Evolutionary conservation across 192 early-diverging fungal genomes (phyloP).

Genomic region (Entomortierella parvispora): DNA sequence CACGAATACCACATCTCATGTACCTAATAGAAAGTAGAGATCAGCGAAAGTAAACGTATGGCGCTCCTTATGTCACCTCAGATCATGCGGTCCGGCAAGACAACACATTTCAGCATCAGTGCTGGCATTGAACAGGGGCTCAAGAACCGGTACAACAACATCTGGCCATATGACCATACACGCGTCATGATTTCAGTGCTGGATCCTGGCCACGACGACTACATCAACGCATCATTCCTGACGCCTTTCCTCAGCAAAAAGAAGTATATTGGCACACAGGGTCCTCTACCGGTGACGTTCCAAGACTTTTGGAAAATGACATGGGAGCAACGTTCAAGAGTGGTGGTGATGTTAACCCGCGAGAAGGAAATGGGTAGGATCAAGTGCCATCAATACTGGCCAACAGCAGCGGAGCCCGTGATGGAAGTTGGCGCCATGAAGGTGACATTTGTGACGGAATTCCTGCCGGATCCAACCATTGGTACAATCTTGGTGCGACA

Average conservation of each 20-base stretch:
- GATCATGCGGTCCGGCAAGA: constrained; percentile 59
- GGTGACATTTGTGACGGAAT: constrained; percentile 66
- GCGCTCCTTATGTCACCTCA: constrained; percentile 75
- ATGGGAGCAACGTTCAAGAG: constrained; percentile 86
- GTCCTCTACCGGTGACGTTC: constrained; percentile 85
- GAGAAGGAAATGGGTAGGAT: constrained; percentile 88
- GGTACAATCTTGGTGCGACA: constrained; percentile 69
- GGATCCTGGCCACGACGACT: constrained; percentile 46
- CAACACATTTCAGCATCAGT: constrained; percentile 74
- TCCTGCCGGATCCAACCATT: constrained; percentile 56
- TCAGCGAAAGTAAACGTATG: constrained; percentile 73
- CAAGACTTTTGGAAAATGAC: constrained; percentile 96
- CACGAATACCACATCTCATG: too few species aligned
- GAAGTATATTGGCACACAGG: constrained; percentile 68
- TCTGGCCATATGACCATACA: constrained; percentile 82
- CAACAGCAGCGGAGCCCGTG: constrained; percentile 52
- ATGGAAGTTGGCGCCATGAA: constrained; percentile 63
- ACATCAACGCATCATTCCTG: constrained; percentile 54
- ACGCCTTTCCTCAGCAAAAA: constrained; percentile 46
- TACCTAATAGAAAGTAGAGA: constrained; percentile 66
- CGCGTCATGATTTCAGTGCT: constrained; percentile 58
- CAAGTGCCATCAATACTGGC: constrained; percentile 95
- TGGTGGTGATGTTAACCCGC: constrained; percentile 96
- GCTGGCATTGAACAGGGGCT: constrained; percentile 81
- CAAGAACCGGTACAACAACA: constrained; percentile 87